These are phyloP conservation scores for Pichia cabralensis DNA, from an alignment of 805 yeast species.

Conservation along the genomic window DNA sequence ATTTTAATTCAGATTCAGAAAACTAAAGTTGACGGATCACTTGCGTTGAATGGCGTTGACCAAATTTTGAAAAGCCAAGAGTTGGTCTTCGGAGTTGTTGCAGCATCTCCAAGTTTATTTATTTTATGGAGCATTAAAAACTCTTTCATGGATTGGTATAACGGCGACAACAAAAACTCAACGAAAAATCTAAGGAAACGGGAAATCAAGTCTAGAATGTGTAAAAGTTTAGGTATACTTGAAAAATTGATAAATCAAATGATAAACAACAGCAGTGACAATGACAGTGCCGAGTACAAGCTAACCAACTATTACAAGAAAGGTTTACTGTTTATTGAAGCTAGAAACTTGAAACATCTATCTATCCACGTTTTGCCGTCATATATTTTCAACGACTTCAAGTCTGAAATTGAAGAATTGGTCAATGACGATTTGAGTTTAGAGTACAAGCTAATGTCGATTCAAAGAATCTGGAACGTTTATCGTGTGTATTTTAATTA, in stretches of 20 bases:
- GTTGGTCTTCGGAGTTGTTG: constrained; percentile 85
- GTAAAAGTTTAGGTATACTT: constrained; percentile 10
- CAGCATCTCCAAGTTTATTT: constrained; percentile 71
- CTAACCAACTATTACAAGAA: constrained; percentile 28
- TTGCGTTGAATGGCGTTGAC: constrained; percentile 87
- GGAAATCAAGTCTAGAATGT: constrained; percentile 1
- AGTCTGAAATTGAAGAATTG: constrained; percentile 53
- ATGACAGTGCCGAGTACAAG: neutral
- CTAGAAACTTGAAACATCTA: constrained; percentile 42
- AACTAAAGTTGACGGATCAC: constrained; percentile 88
- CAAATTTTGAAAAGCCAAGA: constrained; percentile 83
- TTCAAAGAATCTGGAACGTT: constrained; percentile 52
- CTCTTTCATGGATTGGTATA: constrained; percentile 14
- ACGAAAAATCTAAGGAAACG: neutral
- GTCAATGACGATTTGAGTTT: constrained; percentile 30
- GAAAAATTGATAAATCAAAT: constrained; percentile 16
- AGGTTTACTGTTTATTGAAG: constrained; percentile 62
- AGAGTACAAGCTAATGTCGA: constrained; percentile 34
- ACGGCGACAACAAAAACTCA: constrained; percentile 3
- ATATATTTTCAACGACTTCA: constrained; percentile 43
- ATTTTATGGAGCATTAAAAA: constrained; percentile 39
- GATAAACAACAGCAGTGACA: constrained; percentile 6
- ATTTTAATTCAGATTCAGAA: constrained; percentile 89
- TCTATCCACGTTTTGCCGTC: constrained; percentile 44
- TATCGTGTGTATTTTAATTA: constrained; percentile 31